Base-by-base conservation (phyloP, 148 eudicot species). In the Spergularia bocconei region DNA sequence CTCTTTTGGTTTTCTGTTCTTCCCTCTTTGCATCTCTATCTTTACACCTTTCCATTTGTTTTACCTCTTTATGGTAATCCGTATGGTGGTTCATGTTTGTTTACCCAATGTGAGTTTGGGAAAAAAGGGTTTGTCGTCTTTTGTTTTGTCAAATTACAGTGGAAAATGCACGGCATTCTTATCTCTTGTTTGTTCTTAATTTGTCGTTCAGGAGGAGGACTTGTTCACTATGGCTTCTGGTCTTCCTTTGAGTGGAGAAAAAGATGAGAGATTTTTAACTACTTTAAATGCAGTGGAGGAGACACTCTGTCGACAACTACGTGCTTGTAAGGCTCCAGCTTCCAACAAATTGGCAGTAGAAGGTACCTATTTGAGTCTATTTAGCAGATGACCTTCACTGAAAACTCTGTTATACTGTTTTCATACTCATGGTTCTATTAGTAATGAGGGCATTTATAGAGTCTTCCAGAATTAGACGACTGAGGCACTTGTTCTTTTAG, bases 261-360 rank as follows among this genome's bases (percentile, higher is more conserved):
- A 91, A 79, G 97, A 90, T 85, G 98, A 95, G 68, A 85, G 90
- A 80, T 90, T 91, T 80, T 81, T 95, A 70, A 85, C 96, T 74
- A 83, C 82, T 73, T 73, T 92, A 71, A 89, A 92, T 81, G 96
- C 96, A 36, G 92, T 95, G 71, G 98, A 95, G 74, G 98, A 95
- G 77, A 95, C 96, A 71, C 80, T 95, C 75, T 88, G 92, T 83
- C 89, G 98, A 66, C 98, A 95, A 66, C 75, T 92, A 59, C 90
- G 93, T 77, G 94, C 98, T 54, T 90, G 90, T 85, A 95, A 87
- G 86, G 88, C 97, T 60, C 84, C 90, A 51, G 71, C 83, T 48
- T 78, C 87, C 47, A 92, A 88, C 79, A 92, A 79, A 88, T 86
- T 84, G 85, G 86, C 76, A 64, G 33, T 84, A 62, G 96, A 90